phyloP scores from a whole-genome alignment of 108 stramenopile genomes.

The Seminavis robusta region DNA sequence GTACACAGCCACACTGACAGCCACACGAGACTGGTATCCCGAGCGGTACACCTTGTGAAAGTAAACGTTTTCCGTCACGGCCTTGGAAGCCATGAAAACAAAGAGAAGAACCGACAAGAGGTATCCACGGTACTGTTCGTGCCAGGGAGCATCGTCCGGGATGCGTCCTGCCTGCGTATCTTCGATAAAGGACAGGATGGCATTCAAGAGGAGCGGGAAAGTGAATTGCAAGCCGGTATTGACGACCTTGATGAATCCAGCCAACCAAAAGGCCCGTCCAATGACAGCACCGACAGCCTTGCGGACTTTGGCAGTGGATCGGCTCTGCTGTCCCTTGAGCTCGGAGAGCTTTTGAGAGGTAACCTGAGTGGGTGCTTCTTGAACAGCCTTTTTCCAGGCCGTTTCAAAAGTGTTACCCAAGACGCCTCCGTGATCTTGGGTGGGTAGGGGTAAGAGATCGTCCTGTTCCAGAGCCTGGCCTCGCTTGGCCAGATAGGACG shows the following conservation, averaged over 20 bases:
- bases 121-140: slow-evolving; percentile 58
- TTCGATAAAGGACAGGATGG: slow-evolving; percentile 56
- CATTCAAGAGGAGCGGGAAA: slow-evolving; percentile 64
- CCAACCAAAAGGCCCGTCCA: slow-evolving; percentile 38
- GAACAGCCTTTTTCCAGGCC: slow-evolving; percentile 35
- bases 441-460: slow-evolving; percentile 54
- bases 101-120: slow-evolving; percentile 63
- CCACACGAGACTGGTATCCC: slow-evolving; percentile 29
- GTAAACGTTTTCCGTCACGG: slow-evolving; percentile 63
- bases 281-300: slow-evolving; percentile 31
- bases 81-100: slow-evolving; percentile 54
- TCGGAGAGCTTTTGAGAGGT: slow-evolving; percentile 4
- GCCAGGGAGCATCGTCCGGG: slow-evolving; percentile 30
- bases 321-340: slow-evolving; percentile 4
- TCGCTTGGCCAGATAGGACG: slow-evolving; percentile 28
- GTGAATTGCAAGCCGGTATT: slow-evolving; percentile 66
- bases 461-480: slow-evolving; percentile 42
- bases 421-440: slow-evolving; percentile 34
- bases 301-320: slow-evolving; percentile 1
- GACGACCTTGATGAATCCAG: slow-evolving; percentile 37
- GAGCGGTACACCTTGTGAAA: slow-evolving; percentile 57
- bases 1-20: slow-evolving; percentile 78
- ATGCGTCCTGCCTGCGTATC: slow-evolving; percentile 53
- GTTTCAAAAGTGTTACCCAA: slow-evolving; percentile 50
- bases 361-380: slow-evolving; percentile 14